Evolutionary conservation across 805 yeast genomes (phyloP).

Genomic region (Cyberlindnera sargentensis): DNA sequence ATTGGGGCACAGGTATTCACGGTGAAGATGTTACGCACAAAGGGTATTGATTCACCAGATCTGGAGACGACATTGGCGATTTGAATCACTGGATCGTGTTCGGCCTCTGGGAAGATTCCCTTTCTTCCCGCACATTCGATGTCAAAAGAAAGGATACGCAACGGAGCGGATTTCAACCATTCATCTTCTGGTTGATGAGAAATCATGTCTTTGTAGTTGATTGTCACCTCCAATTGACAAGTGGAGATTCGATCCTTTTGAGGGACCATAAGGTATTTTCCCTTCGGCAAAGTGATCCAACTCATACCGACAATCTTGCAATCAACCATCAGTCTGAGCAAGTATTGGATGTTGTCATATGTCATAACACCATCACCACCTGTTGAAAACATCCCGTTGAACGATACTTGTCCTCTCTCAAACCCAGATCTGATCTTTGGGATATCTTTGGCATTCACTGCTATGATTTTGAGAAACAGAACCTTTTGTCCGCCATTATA

Average conservation of each 20-base stretch:
- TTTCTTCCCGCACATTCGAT: slow-evolving; percentile 98
- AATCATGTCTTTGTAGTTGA: slow-evolving; percentile 60
- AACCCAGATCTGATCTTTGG: slow-evolving; percentile 70
- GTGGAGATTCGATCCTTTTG: slow-evolving; percentile 46
- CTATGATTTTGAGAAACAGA: slow-evolving; percentile 72
- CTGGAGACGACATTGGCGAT: slow-evolving; percentile 90
- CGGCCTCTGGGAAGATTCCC: slow-evolving; percentile 94
- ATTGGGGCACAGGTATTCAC: slow-evolving; percentile 88
- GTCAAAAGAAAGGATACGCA: slow-evolving; percentile 90
- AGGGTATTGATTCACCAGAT: slow-evolving; percentile 81
- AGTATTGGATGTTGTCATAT: slow-evolving; percentile 84
- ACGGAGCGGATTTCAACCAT: slow-evolving; percentile 89
- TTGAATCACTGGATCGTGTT: slow-evolving; percentile 89
- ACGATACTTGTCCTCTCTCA: slow-evolving; percentile 72
- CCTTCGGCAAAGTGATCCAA: slow-evolving; percentile 86
- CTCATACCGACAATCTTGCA: slow-evolving; percentile 93
- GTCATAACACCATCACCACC: slow-evolving; percentile 51
- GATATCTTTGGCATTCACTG: slow-evolving; percentile 58
- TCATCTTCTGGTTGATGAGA: slow-evolving; percentile 90
- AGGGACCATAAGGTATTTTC: slow-evolving; percentile 49
- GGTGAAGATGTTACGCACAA: slow-evolving; percentile 90
- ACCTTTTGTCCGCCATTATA: slow-evolving; percentile 70
- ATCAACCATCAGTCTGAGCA: slow-evolving; percentile 86
- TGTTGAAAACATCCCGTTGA: slow-evolving; percentile 54
- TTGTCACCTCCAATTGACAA: slow-evolving; percentile 78